phyloP scores from a whole-genome alignment of 805 yeast species.

The Wickerhamomyces chambardii region DNA sequence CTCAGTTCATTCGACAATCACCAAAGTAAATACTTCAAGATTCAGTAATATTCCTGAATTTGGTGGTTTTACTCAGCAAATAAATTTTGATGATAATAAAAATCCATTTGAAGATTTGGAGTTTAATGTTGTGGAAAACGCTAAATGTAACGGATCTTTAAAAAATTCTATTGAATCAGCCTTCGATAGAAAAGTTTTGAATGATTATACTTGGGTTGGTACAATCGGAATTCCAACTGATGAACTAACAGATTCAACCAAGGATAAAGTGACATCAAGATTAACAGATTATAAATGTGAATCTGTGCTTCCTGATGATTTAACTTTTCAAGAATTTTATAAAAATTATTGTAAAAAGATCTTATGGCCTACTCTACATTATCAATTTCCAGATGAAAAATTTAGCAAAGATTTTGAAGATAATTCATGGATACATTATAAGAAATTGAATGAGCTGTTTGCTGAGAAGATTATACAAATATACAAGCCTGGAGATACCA shows the following conservation, averaged over 20 bases:
- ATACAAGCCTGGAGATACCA: conserved; percentile 66
- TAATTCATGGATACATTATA: conserved; percentile 87
- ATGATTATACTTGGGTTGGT: conserved; percentile 70
- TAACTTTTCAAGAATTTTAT: conserved; percentile 84
- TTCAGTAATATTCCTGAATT: conserved; percentile 27
- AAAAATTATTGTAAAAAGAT: conserved; percentile 89
- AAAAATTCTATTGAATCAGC: conserved; percentile 74
- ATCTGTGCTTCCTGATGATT: conserved; percentile 68
- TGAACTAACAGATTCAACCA: conserved; percentile 51
- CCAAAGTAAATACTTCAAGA: no score
- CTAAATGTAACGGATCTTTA: conserved; percentile 82
- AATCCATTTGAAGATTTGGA: conserved; percentile 42
- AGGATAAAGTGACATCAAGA: conserved; percentile 38
- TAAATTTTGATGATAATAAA: conserved; percentile 30
- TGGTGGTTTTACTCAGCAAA: conserved; percentile 69
- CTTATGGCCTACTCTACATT: conserved; percentile 91
- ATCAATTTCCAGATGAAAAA: conserved; percentile 93
- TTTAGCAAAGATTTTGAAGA: conserved; percentile 92
- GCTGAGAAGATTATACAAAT: conserved; percentile 66
- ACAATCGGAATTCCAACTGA: conserved; percentile 89
- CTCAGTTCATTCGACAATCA: no score
- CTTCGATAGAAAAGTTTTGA: conserved; percentile 26
- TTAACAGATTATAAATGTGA: conserved; percentile 40
- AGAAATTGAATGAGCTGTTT: conserved; percentile 61
- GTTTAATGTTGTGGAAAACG: conserved; percentile 65